Evolutionary conservation across 306 rosid species (phyloP).

Genomic region (Casuarina cunninghamiana): DNA sequence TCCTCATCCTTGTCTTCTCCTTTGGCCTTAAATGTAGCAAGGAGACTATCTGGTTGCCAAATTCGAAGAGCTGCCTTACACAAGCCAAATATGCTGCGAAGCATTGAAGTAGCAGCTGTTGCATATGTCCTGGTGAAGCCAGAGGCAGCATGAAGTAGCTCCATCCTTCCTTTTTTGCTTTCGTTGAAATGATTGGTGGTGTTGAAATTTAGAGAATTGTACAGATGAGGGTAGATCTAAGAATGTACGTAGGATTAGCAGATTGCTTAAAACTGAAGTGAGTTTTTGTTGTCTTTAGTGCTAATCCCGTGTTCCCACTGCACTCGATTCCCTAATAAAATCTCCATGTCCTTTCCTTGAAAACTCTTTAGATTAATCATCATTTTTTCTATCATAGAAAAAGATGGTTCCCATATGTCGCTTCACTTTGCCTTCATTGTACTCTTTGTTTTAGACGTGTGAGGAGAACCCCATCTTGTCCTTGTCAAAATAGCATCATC

Average conservation of each 20-base stretch:
- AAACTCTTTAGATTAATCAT: background rate
- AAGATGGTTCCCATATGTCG: too few relatives aligned
- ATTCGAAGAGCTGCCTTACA: slow-evolving; percentile 1
- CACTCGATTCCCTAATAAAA: slow-evolving; percentile 36
- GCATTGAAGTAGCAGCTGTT: slow-evolving; percentile 20
- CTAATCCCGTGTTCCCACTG: slow-evolving; percentile 34
- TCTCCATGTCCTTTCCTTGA: slow-evolving; percentile 25
- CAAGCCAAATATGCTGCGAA: slow-evolving; percentile 26
- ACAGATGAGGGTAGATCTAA: slow-evolving; percentile 55
- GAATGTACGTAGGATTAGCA: slow-evolving; percentile 44
- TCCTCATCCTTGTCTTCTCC: slow-evolving; percentile 21
- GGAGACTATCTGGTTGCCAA: slow-evolving; percentile 30
- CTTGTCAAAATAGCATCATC: too few relatives aligned
- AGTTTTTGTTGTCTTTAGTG: slow-evolving; percentile 35
- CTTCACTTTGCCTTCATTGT: too few relatives aligned
- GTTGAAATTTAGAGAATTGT: slow-evolving; percentile 48
- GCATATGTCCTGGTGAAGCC: slow-evolving; percentile 31
- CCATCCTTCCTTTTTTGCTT: slow-evolving; percentile 12
- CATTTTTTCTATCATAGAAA: background rate
- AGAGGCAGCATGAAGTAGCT: slow-evolving; percentile 16
- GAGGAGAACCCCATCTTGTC: too few relatives aligned
- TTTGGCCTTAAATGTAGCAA: slow-evolving; percentile 26
- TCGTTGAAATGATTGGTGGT: slow-evolving; percentile 39
- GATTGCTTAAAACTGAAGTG: slow-evolving; percentile 32
- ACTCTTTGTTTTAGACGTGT: too few relatives aligned